These are phyloP conservation scores for Odontarrhena argentea DNA, from an alignment of 345 rosid genomes.

Conservation along the genomic window DNA sequence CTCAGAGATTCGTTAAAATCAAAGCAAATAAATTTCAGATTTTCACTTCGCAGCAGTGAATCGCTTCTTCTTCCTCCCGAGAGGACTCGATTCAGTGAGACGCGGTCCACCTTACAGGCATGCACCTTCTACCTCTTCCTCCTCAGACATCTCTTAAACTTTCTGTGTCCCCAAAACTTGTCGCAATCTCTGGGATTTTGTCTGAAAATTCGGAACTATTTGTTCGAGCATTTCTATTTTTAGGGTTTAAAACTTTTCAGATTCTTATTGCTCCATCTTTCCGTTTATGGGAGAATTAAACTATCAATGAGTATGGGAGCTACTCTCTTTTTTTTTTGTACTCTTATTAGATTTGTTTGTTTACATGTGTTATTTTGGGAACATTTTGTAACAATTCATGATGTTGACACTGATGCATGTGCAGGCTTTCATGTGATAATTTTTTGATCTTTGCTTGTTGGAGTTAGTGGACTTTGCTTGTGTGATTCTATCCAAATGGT, in stretches of 20 bases:
- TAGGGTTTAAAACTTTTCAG: not conserved
- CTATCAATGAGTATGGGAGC: not conserved
- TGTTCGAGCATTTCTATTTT: constrained; percentile 20
- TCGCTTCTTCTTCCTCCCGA: constrained; percentile 9
- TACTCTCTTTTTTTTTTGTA: not conserved
- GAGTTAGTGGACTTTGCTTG: not conserved
- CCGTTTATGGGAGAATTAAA: constrained; percentile 21
- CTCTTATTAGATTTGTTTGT: not conserved
- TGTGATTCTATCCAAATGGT: constrained; percentile 32
- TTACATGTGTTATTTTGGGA: not conserved
- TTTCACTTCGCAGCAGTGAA: too few relatives aligned
- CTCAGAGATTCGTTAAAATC: not conserved
- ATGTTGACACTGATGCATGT: constrained; percentile 14
- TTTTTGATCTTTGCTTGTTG: not conserved
- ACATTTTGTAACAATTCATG: not conserved
- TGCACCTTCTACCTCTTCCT: constrained; percentile 25
- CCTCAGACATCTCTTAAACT: too few relatives aligned
- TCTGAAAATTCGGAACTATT: not conserved
- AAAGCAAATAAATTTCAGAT: constrained; percentile 1
- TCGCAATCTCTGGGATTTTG: constrained; percentile 27
- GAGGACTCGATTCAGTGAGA: constrained; percentile 23
- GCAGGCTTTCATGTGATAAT: constrained; percentile 31
- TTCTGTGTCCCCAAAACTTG: not conserved
- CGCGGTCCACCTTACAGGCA: constrained; percentile 33
- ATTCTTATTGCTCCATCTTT: not conserved